Evolutionary conservation across 2,329 filamentous ascomycete species (phyloP).

Genomic region (Ilyonectria robusta): DNA sequence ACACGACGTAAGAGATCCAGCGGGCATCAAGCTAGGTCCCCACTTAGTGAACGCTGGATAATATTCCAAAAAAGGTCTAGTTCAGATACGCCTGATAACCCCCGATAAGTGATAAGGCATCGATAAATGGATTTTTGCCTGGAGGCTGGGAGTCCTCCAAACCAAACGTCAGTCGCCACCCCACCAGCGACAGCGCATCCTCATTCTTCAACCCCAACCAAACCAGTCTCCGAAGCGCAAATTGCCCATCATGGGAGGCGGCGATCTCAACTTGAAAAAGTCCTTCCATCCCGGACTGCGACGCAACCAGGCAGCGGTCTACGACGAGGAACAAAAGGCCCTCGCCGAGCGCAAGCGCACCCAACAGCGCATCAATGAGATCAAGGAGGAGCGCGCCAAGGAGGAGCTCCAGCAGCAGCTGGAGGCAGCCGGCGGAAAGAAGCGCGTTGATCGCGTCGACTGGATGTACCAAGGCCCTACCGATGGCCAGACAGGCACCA

Average conservation of each 20-base stretch:
- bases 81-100: constrained; percentile 5
- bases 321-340: constrained; percentile 92
- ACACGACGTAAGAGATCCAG: too few relatives aligned
- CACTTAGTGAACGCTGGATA: not conserved
- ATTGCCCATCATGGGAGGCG: constrained; percentile 82
- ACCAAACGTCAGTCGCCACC: constrained; percentile 40
- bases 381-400: constrained; percentile 92
- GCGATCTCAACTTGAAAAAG: constrained; percentile 95
- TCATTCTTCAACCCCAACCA: constrained; percentile 27
- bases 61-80: not conserved
- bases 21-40: not conserved
- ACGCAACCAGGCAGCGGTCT: constrained; percentile 92
- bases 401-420: constrained; percentile 93
- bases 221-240: not conserved
- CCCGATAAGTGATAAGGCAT: constrained; percentile 35
- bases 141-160: constrained; percentile 29
- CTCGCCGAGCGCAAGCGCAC: constrained; percentile 95
- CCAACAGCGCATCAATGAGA: constrained; percentile 91
- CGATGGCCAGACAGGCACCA: constrained; percentile 79
- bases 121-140: constrained; percentile 24
- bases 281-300: constrained; percentile 94
- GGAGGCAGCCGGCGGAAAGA: constrained; percentile 87
- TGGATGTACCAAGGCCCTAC: constrained; percentile 98
- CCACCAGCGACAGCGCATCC: constrained; percentile 31
- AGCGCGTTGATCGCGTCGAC: constrained; percentile 86